Evolutionary conservation across 2,329 filamentous ascomycete species (phyloP).

Genomic region (Helicocarpus griseus): DNA sequence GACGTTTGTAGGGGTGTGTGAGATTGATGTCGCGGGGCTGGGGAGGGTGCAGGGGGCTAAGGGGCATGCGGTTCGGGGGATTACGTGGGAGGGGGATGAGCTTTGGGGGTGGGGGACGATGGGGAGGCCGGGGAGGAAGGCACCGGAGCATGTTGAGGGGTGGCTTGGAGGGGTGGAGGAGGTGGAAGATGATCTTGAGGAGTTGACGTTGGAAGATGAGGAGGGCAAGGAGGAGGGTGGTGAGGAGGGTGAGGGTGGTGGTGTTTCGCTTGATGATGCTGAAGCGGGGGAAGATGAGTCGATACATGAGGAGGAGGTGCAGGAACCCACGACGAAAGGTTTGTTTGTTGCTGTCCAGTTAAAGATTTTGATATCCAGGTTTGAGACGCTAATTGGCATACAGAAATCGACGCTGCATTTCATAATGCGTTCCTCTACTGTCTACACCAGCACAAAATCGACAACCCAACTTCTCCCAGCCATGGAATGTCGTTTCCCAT

Average conservation of each 20-base stretch:
- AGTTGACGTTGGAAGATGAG: conserved; percentile 33
- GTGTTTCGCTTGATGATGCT: conserved; percentile 16
- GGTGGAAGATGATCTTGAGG: conserved; percentile 30
- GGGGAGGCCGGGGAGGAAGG: conserved; percentile 42
- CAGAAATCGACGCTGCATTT: conserved; percentile 59
- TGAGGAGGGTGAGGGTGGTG: conserved; percentile 9
- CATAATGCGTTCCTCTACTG: conserved; percentile 55
- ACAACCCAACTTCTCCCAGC: conserved; percentile 42
- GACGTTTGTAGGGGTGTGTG: conserved; percentile 54
- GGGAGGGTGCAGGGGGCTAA: conserved; percentile 49
- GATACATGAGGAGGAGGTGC: conserved; percentile 32
- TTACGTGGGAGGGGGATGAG: conserved; percentile 62
- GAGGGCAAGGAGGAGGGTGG: conserved; percentile 30
- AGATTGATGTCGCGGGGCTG: conserved; percentile 50
- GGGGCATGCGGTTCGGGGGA: conserved; percentile 54
- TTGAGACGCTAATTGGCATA: not conserved
- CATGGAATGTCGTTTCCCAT: conserved; percentile 53
- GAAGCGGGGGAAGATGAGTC: conserved; percentile 23
- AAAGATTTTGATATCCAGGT: not conserved
- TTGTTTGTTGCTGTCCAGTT: conserved; percentile 7
- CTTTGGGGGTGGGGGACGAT: conserved; percentile 54
- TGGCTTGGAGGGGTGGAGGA: conserved; percentile 35
- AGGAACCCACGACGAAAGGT: conserved; percentile 49
- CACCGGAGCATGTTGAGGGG: conserved; percentile 45
- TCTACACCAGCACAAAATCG: conserved; percentile 49